These are phyloP conservation scores for Biscogniauxia sp. DNA, from an alignment of 2,329 filamentous ascomycete species.

Conservation along the genomic window DNA sequence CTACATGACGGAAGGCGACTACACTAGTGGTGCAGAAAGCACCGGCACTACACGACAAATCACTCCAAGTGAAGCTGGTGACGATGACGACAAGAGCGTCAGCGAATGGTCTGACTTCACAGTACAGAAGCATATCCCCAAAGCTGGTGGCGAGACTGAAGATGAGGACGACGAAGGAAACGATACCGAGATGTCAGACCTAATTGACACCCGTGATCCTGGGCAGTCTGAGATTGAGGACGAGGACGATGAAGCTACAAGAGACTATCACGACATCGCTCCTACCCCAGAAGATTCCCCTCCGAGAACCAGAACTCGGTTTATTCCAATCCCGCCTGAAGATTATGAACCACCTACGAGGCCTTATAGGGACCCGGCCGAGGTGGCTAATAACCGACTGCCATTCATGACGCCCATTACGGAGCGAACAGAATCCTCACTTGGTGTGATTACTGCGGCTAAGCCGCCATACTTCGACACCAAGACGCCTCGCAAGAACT, in stretches of 20 bases:
- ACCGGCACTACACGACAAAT: constrained; percentile 74
- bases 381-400: constrained; percentile 83
- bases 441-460: constrained; percentile 63
- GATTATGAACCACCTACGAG: constrained; percentile 78
- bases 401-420: constrained; percentile 99
- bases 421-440: constrained; percentile 86
- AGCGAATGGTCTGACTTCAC: constrained; percentile 91
- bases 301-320: constrained; percentile 61
- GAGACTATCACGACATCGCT: constrained; percentile 14
- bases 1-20: constrained; percentile 71
- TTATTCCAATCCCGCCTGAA: constrained; percentile 78
- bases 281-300: constrained; percentile 37
- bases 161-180: constrained; percentile 34
- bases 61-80: constrained; percentile 39
- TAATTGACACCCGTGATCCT: constrained; percentile 17
- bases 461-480: constrained; percentile 59
- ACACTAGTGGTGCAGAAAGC: constrained; percentile 83
- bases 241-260: constrained; percentile 36
- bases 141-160: constrained; percentile 34
- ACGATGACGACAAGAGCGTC: constrained; percentile 57
- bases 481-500: constrained; percentile 73
- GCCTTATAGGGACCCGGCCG: constrained; percentile 75
- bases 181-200: constrained; percentile 31
- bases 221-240: constrained; percentile 29
- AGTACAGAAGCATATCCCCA: constrained; percentile 66